A percentile compares a stretch with the other conserved stretches of the same genome.
phyloP scores from a whole-genome alignment of 495 filamentous ascomycete genomes.

The Penicillium canescens region DNA sequence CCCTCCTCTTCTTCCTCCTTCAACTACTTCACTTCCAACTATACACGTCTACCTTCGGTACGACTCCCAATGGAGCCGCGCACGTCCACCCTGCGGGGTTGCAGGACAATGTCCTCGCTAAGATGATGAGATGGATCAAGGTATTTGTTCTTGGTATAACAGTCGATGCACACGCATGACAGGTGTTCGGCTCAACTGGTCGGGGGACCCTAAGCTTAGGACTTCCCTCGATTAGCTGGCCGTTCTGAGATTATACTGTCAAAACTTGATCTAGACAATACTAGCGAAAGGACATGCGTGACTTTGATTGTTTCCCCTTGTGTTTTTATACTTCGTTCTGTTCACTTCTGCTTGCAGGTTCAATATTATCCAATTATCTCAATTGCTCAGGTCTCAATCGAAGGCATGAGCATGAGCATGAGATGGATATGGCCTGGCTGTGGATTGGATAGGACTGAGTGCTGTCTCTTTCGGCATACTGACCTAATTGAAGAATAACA shows the following conservation, averaged over 20 bases:
- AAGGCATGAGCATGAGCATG: slow-evolving; percentile 30
- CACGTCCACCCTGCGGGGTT: slow-evolving; percentile 21
- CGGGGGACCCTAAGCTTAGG: neutral
- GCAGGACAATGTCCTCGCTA: slow-evolving; percentile 33
- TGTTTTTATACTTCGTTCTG: slow-evolving; percentile 21
- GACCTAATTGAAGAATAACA: slow-evolving; percentile 18
- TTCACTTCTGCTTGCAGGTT: slow-evolving; percentile 11
- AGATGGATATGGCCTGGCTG: neutral
- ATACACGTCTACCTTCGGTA: slow-evolving; percentile 31
- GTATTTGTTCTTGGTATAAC: slow-evolving; percentile 56
- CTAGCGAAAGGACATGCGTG: slow-evolving; percentile 78
- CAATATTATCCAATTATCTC: slow-evolving; percentile 3
- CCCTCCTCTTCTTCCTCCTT: neutral
- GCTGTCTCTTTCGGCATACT: slow-evolving; percentile 15
- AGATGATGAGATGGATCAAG: slow-evolving; percentile 48
- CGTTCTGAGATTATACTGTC: slow-evolving; percentile 70
- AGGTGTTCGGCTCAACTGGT: slow-evolving; percentile 50
- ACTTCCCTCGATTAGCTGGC: slow-evolving; percentile 11
- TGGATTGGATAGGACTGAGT: neutral
- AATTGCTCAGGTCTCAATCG: slow-evolving; percentile 21
- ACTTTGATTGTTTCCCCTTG: slow-evolving; percentile 53
- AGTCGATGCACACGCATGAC: slow-evolving; percentile 57
- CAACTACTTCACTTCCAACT: slow-evolving; percentile 1
- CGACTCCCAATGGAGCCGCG: slow-evolving; percentile 38
- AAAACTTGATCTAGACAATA: slow-evolving; percentile 85